Evolutionary conservation across 176 grass and related monocot genomes (phyloP), one percentile per base, ranked within the genome.

Genomic region (Zoysia japonica): DNA sequence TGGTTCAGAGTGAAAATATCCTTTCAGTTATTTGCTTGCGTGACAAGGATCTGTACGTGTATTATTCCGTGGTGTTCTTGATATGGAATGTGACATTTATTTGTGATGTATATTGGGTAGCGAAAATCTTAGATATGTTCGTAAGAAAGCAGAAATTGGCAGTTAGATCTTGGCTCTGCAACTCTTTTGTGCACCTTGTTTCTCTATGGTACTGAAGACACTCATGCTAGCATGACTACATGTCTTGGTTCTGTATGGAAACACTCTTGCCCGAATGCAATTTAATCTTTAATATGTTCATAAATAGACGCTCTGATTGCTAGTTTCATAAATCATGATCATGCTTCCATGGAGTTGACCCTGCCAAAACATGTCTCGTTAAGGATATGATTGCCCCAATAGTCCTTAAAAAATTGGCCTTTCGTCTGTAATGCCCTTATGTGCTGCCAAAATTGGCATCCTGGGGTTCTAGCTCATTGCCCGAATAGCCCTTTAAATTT

Each of bases 1-100:
- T 75, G 44, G 7, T 83, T 67, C 0, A 0, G 6, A 46, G 10
- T 61, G 55, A 39, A 64, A 65, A 57, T 38, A 28, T 62, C 28
- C 44, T 5, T 86, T 79, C 75, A 3, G 12, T 80, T 67, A n/a
- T 13, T 7, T 12, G 2, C 10, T 6, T 76, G 55, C 20, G n/a
- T 71, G 62, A 28, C 39, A 51, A 75, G 53, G n/a, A 13, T 75
- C 52, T 86, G 52, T 38, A 67, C 67, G 43, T 19, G 44, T 66
- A 47, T 57, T 60, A 19, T 39, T 49, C 52, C 1, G 28, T 60
- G 56, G 7, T 28, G n/a, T 2, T 60, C n/a, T 60, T 60, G 56
- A 60, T 60, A 60, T 2, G 1, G 0, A 60, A 60, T 8, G n/a
- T n/a, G 17, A 60, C n/a, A 28, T 20, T 12, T 64, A 39, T 61